Conservation (phyloP, 2,329 filamentous ascomycete genomes). For the Claviceps purpurea region DNA sequence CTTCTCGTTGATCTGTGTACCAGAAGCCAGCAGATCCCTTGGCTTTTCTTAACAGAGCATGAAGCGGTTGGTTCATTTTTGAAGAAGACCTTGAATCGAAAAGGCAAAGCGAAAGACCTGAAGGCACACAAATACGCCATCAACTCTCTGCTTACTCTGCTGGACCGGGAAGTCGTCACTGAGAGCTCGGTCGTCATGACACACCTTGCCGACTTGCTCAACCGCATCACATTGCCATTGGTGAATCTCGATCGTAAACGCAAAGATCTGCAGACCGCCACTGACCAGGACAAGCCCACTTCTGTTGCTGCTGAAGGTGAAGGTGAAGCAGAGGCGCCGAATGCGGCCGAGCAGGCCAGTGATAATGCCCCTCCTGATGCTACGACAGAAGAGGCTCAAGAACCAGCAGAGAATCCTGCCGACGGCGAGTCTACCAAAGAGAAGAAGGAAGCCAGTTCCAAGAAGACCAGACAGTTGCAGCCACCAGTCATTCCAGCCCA, state of each 20-base stretch:
- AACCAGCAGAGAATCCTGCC: conserved; percentile 13
- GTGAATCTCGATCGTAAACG: conserved; percentile 59
- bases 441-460: conserved; percentile 28
- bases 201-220: conserved; percentile 72
- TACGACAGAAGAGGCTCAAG: conserved; percentile 16
- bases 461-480: conserved; percentile 48
- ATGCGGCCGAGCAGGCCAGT: conserved; percentile 14
- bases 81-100: conserved; percentile 64
- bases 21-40: conserved; percentile 75
- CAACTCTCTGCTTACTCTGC: conserved; percentile 74
- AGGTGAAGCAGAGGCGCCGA: conserved; percentile 15
- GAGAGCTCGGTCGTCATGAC: conserved; percentile 98
- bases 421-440: conserved; percentile 21
- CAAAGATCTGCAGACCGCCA: conserved; percentile 23
- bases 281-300: conserved; percentile 15
- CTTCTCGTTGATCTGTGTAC: conserved; percentile 72
- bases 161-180: conserved; percentile 91
- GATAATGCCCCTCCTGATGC: conserved; percentile 7
- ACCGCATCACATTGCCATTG: conserved; percentile 76
- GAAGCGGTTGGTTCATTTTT: conserved; percentile 60
- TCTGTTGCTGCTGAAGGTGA: conserved; percentile 12
- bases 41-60: conserved; percentile 89
- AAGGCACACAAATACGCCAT: conserved; percentile 81
- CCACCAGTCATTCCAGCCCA: conserved; percentile 78
- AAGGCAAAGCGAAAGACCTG: conserved; percentile 77